phyloP scores from a whole-genome alignment of 1,284 basidiomycete genomes.

The Schizophyllum commune region DNA sequence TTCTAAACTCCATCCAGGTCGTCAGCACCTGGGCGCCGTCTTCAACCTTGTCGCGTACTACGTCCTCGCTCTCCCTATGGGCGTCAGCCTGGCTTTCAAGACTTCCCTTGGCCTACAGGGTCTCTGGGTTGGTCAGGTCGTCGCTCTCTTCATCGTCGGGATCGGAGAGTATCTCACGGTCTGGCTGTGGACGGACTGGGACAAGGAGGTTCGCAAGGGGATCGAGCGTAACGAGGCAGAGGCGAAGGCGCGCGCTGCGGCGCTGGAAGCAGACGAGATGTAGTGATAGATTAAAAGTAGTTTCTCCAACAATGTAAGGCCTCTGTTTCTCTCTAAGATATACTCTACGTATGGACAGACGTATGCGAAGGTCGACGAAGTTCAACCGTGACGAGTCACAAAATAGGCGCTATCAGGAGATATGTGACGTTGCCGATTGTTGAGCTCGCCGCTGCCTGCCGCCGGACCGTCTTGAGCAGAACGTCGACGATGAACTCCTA shows the following conservation, averaged over 20 bases:
- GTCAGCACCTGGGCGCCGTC: conserved; percentile 65
- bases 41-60: conserved; percentile 77
- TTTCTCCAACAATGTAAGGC: too few relatives aligned
- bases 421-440: neutral
- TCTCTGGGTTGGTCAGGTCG: conserved; percentile 71
- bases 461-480: neutral
- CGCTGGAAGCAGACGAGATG: neutral
- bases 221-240: conserved; percentile 43
- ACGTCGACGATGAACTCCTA: neutral
- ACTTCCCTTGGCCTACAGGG: conserved; percentile 50
- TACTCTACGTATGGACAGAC: too few relatives aligned
- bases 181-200: conserved; percentile 58
- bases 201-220: conserved; percentile 47
- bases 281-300: neutral
- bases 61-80: conserved; percentile 62
- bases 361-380: neutral
- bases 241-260: conserved; percentile 24
- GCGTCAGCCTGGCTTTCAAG: conserved; percentile 59
- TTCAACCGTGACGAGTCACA: neutral
- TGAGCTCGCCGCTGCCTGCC: neutral
- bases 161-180: conserved; percentile 60
- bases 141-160: conserved; percentile 66
- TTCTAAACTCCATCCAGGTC: conserved; percentile 32
- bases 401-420: neutral
- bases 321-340: too few relatives aligned